Evolutionary conservation across 176 grass and related monocot species (phyloP), one percentile per base, ranked within the genome.

Genomic region (Panicum miliaceum): DNA sequence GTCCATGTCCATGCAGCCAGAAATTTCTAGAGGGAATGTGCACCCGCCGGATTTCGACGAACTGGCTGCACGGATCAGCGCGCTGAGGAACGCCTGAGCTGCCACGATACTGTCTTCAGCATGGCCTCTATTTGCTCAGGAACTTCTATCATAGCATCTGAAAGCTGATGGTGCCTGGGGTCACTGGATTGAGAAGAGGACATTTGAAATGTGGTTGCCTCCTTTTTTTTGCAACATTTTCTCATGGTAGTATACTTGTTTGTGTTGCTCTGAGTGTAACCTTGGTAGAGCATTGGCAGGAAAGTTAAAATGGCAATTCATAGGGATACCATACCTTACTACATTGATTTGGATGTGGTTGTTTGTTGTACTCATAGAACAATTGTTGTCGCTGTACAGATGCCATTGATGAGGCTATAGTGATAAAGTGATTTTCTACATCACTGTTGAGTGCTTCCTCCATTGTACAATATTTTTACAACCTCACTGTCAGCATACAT

Each of bases 31-130:
- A 60, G 82, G 79, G n/a, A 87, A 82, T 16, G 90, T 84, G 64
- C 93, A 84, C 73, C 93, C 87, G 79, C 90, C 88, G 2, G 79
- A 86, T 57, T 94, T 88, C 12, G 90, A 94, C 5, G 87, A 94
- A 25, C 78, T 92, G 36, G 88, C 87, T 22, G 93, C 88, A 0
- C 88, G 79, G 37, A 78, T 95, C 79, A 88, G 79, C 15, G 88
- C 88, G 14, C 7, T 90, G 84, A 90, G 76, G 79, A 88, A 81
- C 8, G 70, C 50, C 43, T 92, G 67, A 90, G 41, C 42, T 51
- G 47, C 16, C 5, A 26, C 40, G 5, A 20, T 12, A 59, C 7
- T 36, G 25, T 34, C 48, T 78, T 60, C 29, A 14, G 48, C 58
- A 45, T 41, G 12, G 27, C 14, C n/a, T 47, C n/a, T 83, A 74